Evolutionary conservation across 2,329 filamentous ascomycete species (phyloP), one percentile per base, ranked within the genome.

Genomic region (Alternaria hordeiaustralica): DNA sequence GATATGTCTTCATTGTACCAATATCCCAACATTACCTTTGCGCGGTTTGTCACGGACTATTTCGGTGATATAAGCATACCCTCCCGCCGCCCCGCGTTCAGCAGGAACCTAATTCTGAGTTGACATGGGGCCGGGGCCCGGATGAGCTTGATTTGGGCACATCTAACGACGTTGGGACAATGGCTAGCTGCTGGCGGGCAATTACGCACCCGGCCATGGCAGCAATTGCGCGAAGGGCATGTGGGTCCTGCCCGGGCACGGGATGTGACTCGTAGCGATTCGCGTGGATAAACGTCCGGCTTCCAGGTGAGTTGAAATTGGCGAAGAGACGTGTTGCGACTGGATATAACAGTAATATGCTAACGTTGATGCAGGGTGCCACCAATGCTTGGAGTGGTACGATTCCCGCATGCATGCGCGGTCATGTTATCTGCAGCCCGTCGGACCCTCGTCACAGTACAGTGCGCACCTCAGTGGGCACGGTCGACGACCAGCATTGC

Each of bases 261-360:
- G 53, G 30, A 57, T 49, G 41, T 61, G 59, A 62, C 60, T 59
- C 55, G 47, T 49, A 41, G n/a, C 51, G 33, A 53, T 51, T 65
- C 50, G 66, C 60, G 64, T 67, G 64, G 64, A 41, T 63, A 60
- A 61, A 53, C 15, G 58, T 61, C 53, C 61, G 59, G 55, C 50
- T 45, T 47, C 33, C 51, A 47, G 23, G 46, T 55, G 28, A 30
- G 20, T 44, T 58, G 43, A 45, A 41, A 21, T n/a, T 36, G 21
- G 25, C 49, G 49, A 21, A 33, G 28, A 51, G 33, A 23, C 20
- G 49, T 11, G 49, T 28, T 33, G 36, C 30, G 49, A 53, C 13
- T 41, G 49, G 49, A 53, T 41, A 41, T 36, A 53, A 53, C 49
- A 21, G 28, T 36, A 10, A 33, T 20, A 13, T 23, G 15, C 49